phyloP scores from a whole-genome alignment of 148 eudicot species.

The Talinum fruticosum region DNA sequence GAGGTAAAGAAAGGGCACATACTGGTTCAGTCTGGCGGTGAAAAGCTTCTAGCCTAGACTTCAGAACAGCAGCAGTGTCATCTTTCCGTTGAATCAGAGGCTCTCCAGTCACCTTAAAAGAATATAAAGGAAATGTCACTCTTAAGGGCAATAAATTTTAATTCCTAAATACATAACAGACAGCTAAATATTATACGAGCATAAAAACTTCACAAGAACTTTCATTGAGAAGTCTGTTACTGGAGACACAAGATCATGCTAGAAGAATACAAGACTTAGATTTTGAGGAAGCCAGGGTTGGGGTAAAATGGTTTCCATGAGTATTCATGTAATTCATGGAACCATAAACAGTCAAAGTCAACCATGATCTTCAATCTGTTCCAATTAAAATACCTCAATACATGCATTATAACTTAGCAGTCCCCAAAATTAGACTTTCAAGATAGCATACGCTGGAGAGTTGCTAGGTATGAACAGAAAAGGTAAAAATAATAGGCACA shows the following conservation, averaged over 20 bases:
- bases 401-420: not conserved
- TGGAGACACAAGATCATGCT: not conserved
- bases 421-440: not conserved
- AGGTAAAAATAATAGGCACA: not conserved
- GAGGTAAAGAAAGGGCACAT: slow-evolving; percentile 21
- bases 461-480: not conserved
- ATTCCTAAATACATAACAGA: not conserved
- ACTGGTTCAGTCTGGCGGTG: slow-evolving; percentile 74
- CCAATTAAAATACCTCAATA: not conserved
- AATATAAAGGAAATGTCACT: slow-evolving; percentile 9
- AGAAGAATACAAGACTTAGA: not conserved
- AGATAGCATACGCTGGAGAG: not conserved
- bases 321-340: not conserved
- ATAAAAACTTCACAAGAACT: not conserved
- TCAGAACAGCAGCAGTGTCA: slow-evolving; percentile 87
- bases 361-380: not conserved
- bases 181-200: not conserved
- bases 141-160: no score
- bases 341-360: not conserved
- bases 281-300: not conserved
- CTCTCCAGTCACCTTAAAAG: slow-evolving; percentile 81
- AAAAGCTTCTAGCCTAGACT: slow-evolving; percentile 84
- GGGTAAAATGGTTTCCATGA: not conserved
- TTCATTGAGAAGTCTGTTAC: not conserved
- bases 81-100: slow-evolving; percentile 93